A percentile compares a stretch with the other conserved stretches of the same genome.
phyloP scores from a whole-genome alignment of 176 grass and related monocot genomes.

The Cymbopogon citratus region DNA sequence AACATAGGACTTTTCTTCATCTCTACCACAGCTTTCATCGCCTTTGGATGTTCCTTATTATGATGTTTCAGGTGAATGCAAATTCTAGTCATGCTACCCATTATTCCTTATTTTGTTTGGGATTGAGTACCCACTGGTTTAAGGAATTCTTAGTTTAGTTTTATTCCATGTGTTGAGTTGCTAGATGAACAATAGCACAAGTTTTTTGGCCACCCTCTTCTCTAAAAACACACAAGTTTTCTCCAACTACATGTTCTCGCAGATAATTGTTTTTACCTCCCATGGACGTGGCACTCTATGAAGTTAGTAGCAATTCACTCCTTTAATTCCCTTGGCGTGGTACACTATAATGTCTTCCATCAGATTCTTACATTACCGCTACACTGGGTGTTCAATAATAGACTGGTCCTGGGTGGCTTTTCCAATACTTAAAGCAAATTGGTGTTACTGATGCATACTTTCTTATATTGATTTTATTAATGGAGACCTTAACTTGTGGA shows the following conservation, averaged over 20 bases:
- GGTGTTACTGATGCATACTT: not conserved
- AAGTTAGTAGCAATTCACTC: not conserved
- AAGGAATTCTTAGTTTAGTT: not conserved
- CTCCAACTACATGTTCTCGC: not conserved
- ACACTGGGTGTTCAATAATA: not conserved
- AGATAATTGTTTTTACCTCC: not conserved
- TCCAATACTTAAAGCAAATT: not conserved
- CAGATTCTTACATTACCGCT: too few relatives aligned
- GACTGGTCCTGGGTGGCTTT: not conserved
- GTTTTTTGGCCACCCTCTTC: not conserved
- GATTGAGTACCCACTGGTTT: not conserved
- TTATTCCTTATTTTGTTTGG: not conserved
- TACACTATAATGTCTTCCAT: not conserved
- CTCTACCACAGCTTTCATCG: slow-evolving; percentile 98
- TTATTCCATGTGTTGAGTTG: not conserved
- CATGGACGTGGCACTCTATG: not conserved
- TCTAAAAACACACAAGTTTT: not conserved
- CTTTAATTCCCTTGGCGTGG: not conserved
- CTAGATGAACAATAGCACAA: not conserved
- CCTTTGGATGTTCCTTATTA: slow-evolving; percentile 92
- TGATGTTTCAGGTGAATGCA: slow-evolving; percentile 86
- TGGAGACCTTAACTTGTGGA: not conserved
- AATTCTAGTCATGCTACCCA: not conserved
- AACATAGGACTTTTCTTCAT: slow-evolving; percentile 94
- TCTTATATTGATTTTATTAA: not conserved